Base-by-base conservation (phyloP, 345 rosid genomes). In the Mallotus nudiflorus region DNA sequence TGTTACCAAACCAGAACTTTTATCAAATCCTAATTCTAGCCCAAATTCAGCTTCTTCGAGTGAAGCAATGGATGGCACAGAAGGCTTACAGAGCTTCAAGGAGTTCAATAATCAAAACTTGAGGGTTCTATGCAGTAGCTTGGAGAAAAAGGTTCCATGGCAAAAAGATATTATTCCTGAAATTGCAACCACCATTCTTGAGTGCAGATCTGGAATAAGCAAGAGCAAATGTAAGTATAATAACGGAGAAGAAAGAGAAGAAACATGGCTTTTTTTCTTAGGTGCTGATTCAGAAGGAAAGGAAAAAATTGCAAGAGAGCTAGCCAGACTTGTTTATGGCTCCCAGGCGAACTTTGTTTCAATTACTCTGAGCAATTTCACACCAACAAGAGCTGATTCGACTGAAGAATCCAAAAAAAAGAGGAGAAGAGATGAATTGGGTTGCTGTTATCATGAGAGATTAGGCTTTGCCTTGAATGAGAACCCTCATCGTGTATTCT, bases 41-140 rank as follows among this genome's bases (percentile, higher is more conserved):
- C 93, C 93, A 5, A 89, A 89, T 68, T 89, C 93, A 18, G 93
- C 88, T 50, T 86, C 93, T n/a, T 85, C 93, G 3, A 89, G 93
- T n/a, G 93, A 86, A 74, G 88, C 80, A 16, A 57, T 71, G 63
- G 85, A 83, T 60, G 80, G 73, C 50, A 56, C 40, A 6, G 83
- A 83, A 69, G 76, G 64, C 42, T 58, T 79, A 15, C 75, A 78
- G 25, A 76, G 70, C 65, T 85, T 89, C 83, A 87, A 80, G 67
- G 81, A 67, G 63, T 46, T 82, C 42, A 84, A 70, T 49, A 70
- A 78, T 1, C 82, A 86, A 68, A 92, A 86, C 81, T 66, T 86
- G 66, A 76, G 83, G 56, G 76, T 73, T 63, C 68, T 92, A 60
- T 82, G 86, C 72, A 75, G 55, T 70, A 89, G 84, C 71, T 82